A percentile compares a stretch with the other conserved stretches of the same genome.
Evolutionary conservation across 1,139 yeast species (phyloP).

Genomic region (Hansenula lynferdii): DNA sequence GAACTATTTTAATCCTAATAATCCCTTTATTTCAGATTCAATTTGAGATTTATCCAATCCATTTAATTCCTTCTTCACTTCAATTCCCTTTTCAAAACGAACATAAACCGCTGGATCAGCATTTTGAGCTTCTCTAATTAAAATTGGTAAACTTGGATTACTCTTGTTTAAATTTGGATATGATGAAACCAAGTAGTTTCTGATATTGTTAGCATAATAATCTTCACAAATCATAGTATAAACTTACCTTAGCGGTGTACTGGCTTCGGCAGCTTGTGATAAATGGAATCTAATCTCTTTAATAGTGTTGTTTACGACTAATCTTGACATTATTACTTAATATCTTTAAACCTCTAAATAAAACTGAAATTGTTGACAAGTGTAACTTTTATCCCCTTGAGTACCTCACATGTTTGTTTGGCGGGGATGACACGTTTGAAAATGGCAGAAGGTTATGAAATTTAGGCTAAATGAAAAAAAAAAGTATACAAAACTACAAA

Average conservation of each 20-base stretch:
- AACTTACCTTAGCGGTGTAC: conserved; percentile 17
- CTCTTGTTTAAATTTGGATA: conserved; percentile 15
- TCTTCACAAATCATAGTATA: too few species aligned
- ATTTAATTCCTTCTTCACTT: conserved; percentile 15
- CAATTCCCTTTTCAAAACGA: conserved; percentile 19
- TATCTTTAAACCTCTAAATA: conserved; percentile 43
- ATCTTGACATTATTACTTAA: conserved; percentile 5
- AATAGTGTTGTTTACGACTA: conserved; percentile 11
- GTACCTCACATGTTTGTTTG: too few species aligned
- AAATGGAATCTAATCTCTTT: conserved; percentile 22
- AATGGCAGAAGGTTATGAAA: too few species aligned
- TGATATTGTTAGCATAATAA: conserved; percentile 1
- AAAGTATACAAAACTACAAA: too few species aligned
- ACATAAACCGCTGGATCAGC: conserved; percentile 19
- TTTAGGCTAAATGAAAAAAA: too few species aligned
- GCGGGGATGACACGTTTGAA: too few species aligned
- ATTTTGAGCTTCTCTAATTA: conserved; percentile 18
- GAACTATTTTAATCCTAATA: conserved; percentile 8
- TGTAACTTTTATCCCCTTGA: too few species aligned
- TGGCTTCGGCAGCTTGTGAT: conserved; percentile 16
- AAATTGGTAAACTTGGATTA: conserved; percentile 19
- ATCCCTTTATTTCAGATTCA: conserved; percentile 12
- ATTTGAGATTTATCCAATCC: conserved; percentile 17
- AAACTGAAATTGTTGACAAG: too few species aligned
- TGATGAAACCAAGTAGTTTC: conserved; percentile 15